phyloP scores from a whole-genome alignment of 805 yeast genomes.

The Teunomyces cretensis region DNA sequence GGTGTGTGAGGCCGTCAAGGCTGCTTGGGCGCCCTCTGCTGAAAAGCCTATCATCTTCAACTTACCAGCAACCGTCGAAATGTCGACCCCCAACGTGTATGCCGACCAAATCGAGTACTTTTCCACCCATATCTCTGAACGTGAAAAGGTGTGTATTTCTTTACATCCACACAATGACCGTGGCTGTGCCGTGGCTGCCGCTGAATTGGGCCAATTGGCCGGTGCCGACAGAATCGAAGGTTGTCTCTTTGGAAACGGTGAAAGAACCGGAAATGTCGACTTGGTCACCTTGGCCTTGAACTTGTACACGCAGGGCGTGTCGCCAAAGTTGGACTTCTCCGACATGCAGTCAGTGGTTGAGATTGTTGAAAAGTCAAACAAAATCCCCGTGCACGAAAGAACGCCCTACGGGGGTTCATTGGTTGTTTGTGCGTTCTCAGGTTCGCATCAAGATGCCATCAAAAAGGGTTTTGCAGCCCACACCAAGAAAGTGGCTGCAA shows the following conservation, averaged over 20 bases:
- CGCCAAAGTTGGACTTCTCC: conserved; percentile 70
- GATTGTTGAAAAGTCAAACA: conserved; percentile 75
- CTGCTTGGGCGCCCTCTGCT: conserved; percentile 68
- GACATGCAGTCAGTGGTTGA: conserved; percentile 66
- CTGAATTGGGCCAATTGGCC: conserved; percentile 76
- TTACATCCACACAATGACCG: conserved; percentile 84
- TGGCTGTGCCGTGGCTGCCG: conserved; percentile 88
- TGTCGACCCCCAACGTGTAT: conserved; percentile 76
- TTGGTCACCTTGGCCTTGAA: conserved; percentile 75
- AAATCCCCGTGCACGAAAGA: conserved; percentile 74
- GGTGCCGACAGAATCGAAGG: conserved; percentile 92
- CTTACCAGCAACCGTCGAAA: conserved; percentile 83
- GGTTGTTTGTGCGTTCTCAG: conserved; percentile 81
- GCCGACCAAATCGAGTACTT: conserved; percentile 86
- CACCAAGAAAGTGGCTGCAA: conserved; percentile 36
- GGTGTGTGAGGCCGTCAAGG: conserved; percentile 73
- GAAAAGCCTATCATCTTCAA: conserved; percentile 74
- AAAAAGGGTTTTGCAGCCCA: conserved; percentile 71
- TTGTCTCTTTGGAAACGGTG: conserved; percentile 82
- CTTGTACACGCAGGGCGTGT: conserved; percentile 74
- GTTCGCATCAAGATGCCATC: conserved; percentile 88
- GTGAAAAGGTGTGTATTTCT: conserved; percentile 72
- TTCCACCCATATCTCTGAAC: conserved; percentile 55
- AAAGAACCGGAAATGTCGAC: conserved; percentile 85
- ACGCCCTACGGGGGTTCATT: conserved; percentile 83